Evolutionary conservation across 2,329 filamentous ascomycete species (phyloP).

Genomic region (Aspergillus japonicus): DNA sequence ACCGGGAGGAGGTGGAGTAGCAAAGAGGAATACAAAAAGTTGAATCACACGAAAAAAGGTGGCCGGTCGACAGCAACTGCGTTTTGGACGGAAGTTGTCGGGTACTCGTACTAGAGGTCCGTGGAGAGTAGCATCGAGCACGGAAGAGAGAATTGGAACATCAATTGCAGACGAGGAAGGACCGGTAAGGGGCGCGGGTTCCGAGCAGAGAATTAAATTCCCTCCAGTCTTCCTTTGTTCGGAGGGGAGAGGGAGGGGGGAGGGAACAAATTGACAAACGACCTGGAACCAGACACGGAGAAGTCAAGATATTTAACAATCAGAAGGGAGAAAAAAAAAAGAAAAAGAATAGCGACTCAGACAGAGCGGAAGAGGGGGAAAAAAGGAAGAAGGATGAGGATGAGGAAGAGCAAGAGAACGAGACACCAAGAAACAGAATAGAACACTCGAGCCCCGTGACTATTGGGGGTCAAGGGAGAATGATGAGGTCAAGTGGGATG

Average conservation of each 20-base stretch:
- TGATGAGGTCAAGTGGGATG: conserved; percentile 17
- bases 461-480: conserved; percentile 10
- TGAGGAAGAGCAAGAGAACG: neutral
- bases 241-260: conserved; percentile 1
- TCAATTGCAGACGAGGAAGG: conserved; percentile 14
- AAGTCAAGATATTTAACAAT: conserved; percentile 8
- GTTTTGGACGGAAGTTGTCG: conserved; percentile 9
- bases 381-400: too few relatives aligned
- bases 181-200: neutral
- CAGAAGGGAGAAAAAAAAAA: neutral
- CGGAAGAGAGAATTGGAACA: conserved; percentile 9
- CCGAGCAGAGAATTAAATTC: conserved; percentile 1
- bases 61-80: neutral
- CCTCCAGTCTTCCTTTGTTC: conserved; percentile 8
- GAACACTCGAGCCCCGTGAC: conserved; percentile 18
- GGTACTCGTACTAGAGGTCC: conserved; percentile 12
- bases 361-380: too few relatives aligned
- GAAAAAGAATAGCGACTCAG: too few relatives aligned
- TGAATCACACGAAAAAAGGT: conserved; percentile 6
- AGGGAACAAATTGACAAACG: neutral
- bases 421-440: conserved; percentile 16
- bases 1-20: conserved; percentile 11
- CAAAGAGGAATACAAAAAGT: conserved; percentile 11
- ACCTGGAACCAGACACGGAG: neutral
- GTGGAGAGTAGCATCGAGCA: conserved; percentile 16